These are phyloP conservation scores for Phoma herbarum DNA, from an alignment of 2,329 filamentous ascomycete genomes.

Conservation along the genomic window DNA sequence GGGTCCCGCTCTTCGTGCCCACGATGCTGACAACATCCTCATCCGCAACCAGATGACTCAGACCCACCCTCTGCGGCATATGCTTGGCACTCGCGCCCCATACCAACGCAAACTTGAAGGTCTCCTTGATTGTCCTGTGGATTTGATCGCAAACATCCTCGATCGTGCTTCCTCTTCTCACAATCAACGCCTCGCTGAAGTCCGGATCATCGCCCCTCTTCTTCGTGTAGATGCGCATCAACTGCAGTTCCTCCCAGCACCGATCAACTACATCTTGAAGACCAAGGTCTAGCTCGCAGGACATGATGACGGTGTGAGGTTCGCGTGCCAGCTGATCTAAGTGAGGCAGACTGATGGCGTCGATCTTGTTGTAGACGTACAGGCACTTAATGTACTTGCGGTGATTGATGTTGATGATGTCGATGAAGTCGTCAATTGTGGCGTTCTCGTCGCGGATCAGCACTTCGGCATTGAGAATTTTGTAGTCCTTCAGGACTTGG, in stretches of 20 bases:
- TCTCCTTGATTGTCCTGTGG: conserved; percentile 93
- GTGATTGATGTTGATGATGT: conserved; percentile 99
- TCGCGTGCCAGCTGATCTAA: conserved; percentile 91
- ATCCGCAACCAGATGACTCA: conserved; percentile 78
- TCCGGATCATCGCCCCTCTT: conserved; percentile 89
- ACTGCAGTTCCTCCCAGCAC: conserved; percentile 89
- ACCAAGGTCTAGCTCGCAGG: conserved; percentile 92
- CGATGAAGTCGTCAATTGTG: conserved; percentile 98
- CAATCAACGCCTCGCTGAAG: conserved; percentile 91
- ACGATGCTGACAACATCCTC: conserved; percentile 75
- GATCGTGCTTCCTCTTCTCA: conserved; percentile 84
- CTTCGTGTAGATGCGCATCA: conserved; percentile 89
- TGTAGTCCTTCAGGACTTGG: conserved; percentile 98
- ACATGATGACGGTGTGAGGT: conserved; percentile 95
- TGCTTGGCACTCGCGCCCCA: conserved; percentile 98
- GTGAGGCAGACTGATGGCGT: conserved; percentile 91
- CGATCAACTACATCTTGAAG: conserved; percentile 92
- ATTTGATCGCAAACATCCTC: conserved; percentile 98
- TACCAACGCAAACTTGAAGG: conserved; percentile 97
- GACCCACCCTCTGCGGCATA: conserved; percentile 89
- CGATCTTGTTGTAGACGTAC: conserved; percentile 99
- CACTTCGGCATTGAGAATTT: conserved; percentile 97
- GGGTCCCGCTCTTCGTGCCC: conserved; percentile 35
- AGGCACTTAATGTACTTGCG: conserved; percentile 93
- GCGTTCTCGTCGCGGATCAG: conserved; percentile 91